These are phyloP conservation scores for Polyporus tsugae DNA, from an alignment of 1,284 basidiomycete genomes.

Conservation along the genomic window DNA sequence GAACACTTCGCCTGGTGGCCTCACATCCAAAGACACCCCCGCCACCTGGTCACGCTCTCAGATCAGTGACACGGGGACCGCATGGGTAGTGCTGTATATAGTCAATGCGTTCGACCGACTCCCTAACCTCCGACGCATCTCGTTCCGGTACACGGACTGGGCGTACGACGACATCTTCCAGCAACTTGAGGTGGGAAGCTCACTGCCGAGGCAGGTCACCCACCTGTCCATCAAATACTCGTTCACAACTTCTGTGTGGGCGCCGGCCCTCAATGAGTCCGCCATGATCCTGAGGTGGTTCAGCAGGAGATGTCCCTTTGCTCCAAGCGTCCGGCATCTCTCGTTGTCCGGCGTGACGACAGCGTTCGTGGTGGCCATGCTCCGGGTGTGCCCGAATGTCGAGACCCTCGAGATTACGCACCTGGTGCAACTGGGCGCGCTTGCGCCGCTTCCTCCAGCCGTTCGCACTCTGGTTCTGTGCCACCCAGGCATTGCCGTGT, in stretches of 20 bases:
- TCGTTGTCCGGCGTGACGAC: conserved; percentile 38
- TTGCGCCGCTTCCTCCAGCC: conserved; percentile 33
- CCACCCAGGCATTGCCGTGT: conserved; percentile 17
- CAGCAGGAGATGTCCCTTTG: conserved; percentile 24
- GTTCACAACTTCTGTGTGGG: conserved; percentile 27
- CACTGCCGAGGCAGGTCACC: conserved; percentile 39
- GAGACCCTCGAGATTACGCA: conserved; percentile 37
- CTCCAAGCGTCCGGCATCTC: conserved; percentile 36
- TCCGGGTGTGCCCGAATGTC: conserved; percentile 37
- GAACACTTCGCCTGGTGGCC: conserved; percentile 5
- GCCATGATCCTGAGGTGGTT: conserved; percentile 28
- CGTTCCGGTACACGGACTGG: conserved; percentile 46
- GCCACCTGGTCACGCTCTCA: conserved; percentile 35
- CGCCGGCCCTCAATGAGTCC: conserved; percentile 9
- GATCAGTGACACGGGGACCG: conserved; percentile 30
- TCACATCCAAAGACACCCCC: conserved; percentile 8
- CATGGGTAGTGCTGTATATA: conserved; percentile 39
- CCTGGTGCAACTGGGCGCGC: conserved; percentile 25
- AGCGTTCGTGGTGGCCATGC: conserved; percentile 39
- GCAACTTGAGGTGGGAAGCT: conserved; percentile 38
- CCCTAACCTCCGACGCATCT: conserved; percentile 44
- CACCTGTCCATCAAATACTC: conserved; percentile 42
- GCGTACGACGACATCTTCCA: conserved; percentile 45
- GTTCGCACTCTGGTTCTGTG: conserved; percentile 35
- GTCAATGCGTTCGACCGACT: conserved; percentile 39